Conservation (phyloP, 345 rosid species). For the Chamaenerion angustifolium region DNA sequence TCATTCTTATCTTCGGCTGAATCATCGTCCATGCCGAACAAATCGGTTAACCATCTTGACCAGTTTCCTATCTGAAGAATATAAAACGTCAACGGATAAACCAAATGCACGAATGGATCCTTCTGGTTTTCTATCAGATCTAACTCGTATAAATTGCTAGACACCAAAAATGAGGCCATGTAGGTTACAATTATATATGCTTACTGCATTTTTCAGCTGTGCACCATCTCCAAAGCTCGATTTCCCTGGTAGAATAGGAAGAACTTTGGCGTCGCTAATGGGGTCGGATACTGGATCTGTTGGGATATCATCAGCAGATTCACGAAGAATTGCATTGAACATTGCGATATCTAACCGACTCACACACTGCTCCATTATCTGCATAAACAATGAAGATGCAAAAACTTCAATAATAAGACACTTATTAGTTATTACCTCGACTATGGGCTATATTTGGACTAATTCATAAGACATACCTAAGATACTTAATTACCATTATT, state of each 20-base stretch:
- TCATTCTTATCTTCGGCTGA: slow-evolving; percentile 17
- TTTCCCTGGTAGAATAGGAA: slow-evolving; percentile 67
- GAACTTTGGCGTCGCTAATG: slow-evolving; percentile 58
- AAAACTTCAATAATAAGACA: neutral
- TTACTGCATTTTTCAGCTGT: slow-evolving; percentile 68
- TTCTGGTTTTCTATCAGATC: too few species aligned
- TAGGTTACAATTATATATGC: slow-evolving; percentile 4
- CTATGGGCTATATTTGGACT: too few species aligned
- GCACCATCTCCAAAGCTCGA: slow-evolving; percentile 92
- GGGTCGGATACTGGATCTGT: slow-evolving; percentile 95
- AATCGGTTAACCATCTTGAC: slow-evolving; percentile 87
- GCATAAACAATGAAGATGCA: slow-evolving; percentile 3
- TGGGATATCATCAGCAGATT: slow-evolving; percentile 68
- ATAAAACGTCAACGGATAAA: neutral
- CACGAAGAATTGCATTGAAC: slow-evolving; percentile 97
- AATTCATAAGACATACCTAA: too few species aligned
- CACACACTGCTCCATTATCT: slow-evolving; percentile 97
- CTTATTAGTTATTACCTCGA: too few species aligned
- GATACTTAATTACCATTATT: too few species aligned
- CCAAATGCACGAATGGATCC: too few species aligned
- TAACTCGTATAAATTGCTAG: too few species aligned
- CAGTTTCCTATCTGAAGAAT: slow-evolving; percentile 76
- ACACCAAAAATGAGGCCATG: too few species aligned
- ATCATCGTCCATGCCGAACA: slow-evolving; percentile 67
- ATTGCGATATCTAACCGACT: slow-evolving; percentile 80